These are phyloP conservation scores for Diaporthe citrichinensis DNA, from an alignment of 2,329 filamentous ascomycete species.

Conservation along the genomic window DNA sequence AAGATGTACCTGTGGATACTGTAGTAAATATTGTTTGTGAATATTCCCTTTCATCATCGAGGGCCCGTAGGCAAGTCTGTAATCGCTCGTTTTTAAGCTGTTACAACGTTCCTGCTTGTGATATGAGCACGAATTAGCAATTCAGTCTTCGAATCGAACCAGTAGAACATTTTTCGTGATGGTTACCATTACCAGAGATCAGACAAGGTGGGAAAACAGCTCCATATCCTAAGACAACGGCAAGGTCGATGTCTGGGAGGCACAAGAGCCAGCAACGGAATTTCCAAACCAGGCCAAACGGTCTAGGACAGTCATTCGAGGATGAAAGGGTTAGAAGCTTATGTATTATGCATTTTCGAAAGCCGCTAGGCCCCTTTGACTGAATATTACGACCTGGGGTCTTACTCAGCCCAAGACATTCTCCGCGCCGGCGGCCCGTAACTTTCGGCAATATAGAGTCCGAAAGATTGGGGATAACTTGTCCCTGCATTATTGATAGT, in stretches of 20 bases:
- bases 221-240: background rate
- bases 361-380: slow-evolving; percentile 26
- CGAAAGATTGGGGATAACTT: background rate
- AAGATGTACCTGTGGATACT: background rate
- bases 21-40: background rate
- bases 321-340: background rate
- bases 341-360: background rate
- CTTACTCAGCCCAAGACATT: slow-evolving; percentile 31
- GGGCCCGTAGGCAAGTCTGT: background rate
- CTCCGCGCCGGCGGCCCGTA: background rate
- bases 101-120: fast-evolving
- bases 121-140: background rate
- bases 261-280: background rate
- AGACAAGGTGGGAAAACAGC: background rate
- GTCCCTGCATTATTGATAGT: background rate
- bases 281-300: background rate
- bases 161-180: background rate
- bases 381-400: slow-evolving; percentile 17
- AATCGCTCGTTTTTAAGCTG: background rate
- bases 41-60: background rate
- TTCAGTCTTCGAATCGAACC: fast-evolving
- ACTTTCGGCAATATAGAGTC: background rate
- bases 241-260: background rate
- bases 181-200: too few relatives aligned
- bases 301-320: background rate